Evolutionary conservation across 2,329 filamentous ascomycete genomes (phyloP).

Genomic region (Atkinsonella texensis): DNA sequence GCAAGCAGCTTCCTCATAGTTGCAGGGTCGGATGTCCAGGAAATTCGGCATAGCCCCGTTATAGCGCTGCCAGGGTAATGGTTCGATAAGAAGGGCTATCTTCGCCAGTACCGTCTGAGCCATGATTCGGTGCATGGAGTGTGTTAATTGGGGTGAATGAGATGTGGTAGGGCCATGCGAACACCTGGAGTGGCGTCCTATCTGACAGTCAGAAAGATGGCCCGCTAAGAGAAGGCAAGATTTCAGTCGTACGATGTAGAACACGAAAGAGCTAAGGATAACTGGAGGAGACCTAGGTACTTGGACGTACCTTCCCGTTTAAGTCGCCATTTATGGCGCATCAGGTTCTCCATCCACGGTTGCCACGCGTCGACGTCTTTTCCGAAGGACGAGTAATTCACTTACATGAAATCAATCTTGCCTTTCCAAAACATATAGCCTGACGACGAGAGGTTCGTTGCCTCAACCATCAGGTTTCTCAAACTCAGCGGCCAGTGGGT

Average conservation of each 20-base stretch:
- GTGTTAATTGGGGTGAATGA: conserved; percentile 17
- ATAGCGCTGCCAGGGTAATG: conserved; percentile 43
- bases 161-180: conserved; percentile 44
- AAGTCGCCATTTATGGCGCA: conserved; percentile 44
- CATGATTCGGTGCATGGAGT: conserved; percentile 50
- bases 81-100: conserved; percentile 53
- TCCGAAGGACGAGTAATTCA: not conserved
- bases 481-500: conserved; percentile 36
- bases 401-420: conserved; percentile 36
- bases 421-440: conserved; percentile 44
- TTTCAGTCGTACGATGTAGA: conserved; percentile 29
- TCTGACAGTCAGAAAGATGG: not conserved
- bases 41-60: conserved; percentile 51
- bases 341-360: conserved; percentile 24
- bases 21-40: conserved; percentile 46
- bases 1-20: conserved; percentile 45
- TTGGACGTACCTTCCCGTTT: conserved; percentile 43
- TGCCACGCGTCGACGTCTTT: not conserved
- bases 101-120: conserved; percentile 46
- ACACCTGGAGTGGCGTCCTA: conserved; percentile 43
- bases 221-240: not conserved
- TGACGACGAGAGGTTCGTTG: conserved; percentile 39
- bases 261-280: conserved; percentile 52
- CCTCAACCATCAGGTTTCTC: conserved; percentile 40
- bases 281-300: too few species aligned